These are phyloP conservation scores for Yamadazyma takamatsuzukensis DNA, from an alignment of 805 yeast species.

Conservation along the genomic window DNA sequence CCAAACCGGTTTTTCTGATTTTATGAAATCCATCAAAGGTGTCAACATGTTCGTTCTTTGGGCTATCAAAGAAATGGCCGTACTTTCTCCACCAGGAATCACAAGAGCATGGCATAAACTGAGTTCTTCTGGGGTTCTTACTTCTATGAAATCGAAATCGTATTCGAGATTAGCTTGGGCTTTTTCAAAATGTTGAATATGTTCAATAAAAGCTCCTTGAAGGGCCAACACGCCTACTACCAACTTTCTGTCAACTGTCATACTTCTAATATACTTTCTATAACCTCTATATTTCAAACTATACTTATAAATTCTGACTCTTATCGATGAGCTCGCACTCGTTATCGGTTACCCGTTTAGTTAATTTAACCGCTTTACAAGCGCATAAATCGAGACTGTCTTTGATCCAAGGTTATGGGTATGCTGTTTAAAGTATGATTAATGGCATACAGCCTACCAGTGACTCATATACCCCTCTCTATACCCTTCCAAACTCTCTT, in stretches of 20 bases:
- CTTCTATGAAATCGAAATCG: conserved; percentile 39
- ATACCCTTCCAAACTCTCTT: no score
- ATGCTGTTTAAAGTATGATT: no score
- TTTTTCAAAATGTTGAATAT: conserved; percentile 45
- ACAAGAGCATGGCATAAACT: conserved; percentile 53
- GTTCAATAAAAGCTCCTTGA: conserved; percentile 79
- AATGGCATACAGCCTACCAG: no score
- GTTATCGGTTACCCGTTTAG: no score
- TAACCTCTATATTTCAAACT: no score
- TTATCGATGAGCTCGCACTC: no score
- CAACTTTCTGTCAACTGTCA: conserved; percentile 13
- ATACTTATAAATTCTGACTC: no score
- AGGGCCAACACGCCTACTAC: conserved; percentile 68
- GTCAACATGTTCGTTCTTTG: conserved; percentile 57
- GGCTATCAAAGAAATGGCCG: conserved; percentile 67
- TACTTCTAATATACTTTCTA: no score
- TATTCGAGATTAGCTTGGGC: conserved; percentile 20
- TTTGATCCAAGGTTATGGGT: no score
- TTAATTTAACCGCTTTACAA: no score
- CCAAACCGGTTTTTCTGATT: conserved; percentile 60
- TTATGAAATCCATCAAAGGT: conserved; percentile 51
- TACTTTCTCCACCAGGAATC: conserved; percentile 72
- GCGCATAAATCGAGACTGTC: no score
- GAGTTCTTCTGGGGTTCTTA: conserved; percentile 52
- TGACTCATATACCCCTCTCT: no score